Conservation (phyloP, 495 filamentous ascomycete genomes). For the Xylaria palmicola region DNA sequence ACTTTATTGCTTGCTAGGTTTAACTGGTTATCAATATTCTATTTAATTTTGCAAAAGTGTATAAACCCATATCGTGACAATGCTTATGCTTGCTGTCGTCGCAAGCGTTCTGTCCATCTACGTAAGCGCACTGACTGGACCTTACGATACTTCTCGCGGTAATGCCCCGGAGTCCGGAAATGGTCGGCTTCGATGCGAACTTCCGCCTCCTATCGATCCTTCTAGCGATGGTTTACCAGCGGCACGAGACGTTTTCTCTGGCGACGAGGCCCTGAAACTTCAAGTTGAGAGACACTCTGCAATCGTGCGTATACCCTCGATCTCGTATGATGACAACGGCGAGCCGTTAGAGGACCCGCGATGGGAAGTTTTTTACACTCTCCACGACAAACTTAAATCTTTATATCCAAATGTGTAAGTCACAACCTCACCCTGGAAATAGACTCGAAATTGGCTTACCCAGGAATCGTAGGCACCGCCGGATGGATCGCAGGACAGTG, state of each 20-base stretch:
- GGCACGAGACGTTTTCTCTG: slow-evolving; percentile 32
- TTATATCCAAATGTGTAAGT: slow-evolving; percentile 37
- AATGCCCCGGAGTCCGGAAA: slow-evolving; percentile 1
- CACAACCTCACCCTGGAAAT: background rate
- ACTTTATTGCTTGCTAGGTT: background rate
- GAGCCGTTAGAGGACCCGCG: slow-evolving; percentile 34
- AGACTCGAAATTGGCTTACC: background rate
- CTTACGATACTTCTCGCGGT: slow-evolving; percentile 11
- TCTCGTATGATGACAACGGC: slow-evolving; percentile 36
- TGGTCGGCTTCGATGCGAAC: slow-evolving; percentile 26
- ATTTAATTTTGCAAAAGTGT: too few species aligned
- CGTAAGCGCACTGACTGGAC: slow-evolving; percentile 17
- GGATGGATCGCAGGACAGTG: slow-evolving; percentile 48
- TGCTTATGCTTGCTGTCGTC: slow-evolving; percentile 20
- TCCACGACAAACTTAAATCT: slow-evolving; percentile 29
- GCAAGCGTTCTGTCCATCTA: slow-evolving; percentile 17
- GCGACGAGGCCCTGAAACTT: slow-evolving; percentile 28
- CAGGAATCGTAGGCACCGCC: slow-evolving; percentile 26
- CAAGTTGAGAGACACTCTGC: slow-evolving; percentile 36
- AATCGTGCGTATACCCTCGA: slow-evolving; percentile 36
- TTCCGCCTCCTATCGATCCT: slow-evolving; percentile 28
- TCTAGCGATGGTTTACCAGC: slow-evolving; percentile 32
- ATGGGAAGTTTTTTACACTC: slow-evolving; percentile 38
- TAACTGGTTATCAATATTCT: background rate
- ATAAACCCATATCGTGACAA: slow-evolving; percentile 8